Percentiles rank a stretch among this genome's conserved stretches.
Conservation (phyloP, 805 yeast species). For the Wickerhamomyces silvicola region DNA sequence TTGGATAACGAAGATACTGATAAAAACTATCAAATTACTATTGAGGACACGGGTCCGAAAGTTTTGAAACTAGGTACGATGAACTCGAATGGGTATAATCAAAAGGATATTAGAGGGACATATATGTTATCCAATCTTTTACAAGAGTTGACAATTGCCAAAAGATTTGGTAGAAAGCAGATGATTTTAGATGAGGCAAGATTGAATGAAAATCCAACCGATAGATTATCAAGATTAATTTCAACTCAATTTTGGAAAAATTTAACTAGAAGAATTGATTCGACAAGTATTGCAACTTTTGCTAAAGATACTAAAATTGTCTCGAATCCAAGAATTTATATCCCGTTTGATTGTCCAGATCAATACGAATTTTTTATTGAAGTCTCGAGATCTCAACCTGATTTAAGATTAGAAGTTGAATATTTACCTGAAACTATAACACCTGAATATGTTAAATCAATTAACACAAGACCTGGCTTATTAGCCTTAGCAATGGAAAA, state of each 20-base stretch:
- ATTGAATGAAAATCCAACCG: slow-evolving; percentile 82
- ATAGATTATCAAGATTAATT: slow-evolving; percentile 66
- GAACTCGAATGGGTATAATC: slow-evolving; percentile 74
- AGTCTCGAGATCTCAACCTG: slow-evolving; percentile 50
- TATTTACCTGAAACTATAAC: slow-evolving; percentile 70
- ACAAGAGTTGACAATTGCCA: slow-evolving; percentile 86
- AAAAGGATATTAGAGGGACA: slow-evolving; percentile 74
- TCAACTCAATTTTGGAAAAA: slow-evolving; percentile 74
- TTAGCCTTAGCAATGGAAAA: slow-evolving; percentile 70
- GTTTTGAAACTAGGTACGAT: slow-evolving; percentile 77
- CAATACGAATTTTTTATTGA: slow-evolving; percentile 63
- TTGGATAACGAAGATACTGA: slow-evolving; percentile 81
- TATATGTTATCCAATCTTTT: slow-evolving; percentile 81
- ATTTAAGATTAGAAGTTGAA: slow-evolving; percentile 61
- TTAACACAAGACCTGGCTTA: slow-evolving; percentile 80
- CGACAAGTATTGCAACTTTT: slow-evolving; percentile 55
- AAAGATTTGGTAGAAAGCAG: slow-evolving; percentile 69
- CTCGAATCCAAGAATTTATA: slow-evolving; percentile 68
- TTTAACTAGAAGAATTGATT: slow-evolving; percentile 66
- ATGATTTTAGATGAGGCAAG: slow-evolving; percentile 78
- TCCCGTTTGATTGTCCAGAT: slow-evolving; percentile 63
- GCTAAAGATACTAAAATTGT: slow-evolving; percentile 75
- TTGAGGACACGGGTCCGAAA: slow-evolving; percentile 81
- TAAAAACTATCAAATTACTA: slow-evolving; percentile 73
- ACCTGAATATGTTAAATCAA: slow-evolving; percentile 67